phyloP scores from a whole-genome alignment of 1,284 basidiomycete species.

The Cryptococcus sp. region DNA sequence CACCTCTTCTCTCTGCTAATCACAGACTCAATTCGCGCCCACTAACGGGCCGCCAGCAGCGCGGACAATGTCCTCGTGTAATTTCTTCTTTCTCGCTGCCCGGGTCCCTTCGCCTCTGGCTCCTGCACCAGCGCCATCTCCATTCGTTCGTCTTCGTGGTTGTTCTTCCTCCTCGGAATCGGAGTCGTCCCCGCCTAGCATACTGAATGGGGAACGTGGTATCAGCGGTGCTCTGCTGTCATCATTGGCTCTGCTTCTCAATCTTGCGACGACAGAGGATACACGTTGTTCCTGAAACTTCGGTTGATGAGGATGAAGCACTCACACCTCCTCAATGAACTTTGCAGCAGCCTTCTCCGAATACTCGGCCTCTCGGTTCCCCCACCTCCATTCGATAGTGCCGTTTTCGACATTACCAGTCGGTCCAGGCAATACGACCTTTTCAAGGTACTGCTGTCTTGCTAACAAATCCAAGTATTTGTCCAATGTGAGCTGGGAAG shows the following conservation, averaged over 20 bases:
- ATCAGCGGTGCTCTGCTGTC: too few species aligned
- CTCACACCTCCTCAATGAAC: constrained; percentile 50
- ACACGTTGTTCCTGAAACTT: neutral
- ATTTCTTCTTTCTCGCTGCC: constrained; percentile 28
- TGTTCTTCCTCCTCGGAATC: constrained; percentile 29
- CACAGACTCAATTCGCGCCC: constrained; percentile 6
- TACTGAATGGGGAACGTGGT: constrained; percentile 3
- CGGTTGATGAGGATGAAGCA: neutral
- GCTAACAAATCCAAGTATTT: constrained; percentile 47
- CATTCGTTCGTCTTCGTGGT: constrained; percentile 5
- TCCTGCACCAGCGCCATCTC: constrained; percentile 10
- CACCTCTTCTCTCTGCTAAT: too few species aligned
- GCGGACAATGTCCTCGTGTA: constrained; percentile 38
- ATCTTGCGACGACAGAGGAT: neutral
- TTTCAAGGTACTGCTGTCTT: constrained; percentile 49
- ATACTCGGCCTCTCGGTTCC: constrained; percentile 50
- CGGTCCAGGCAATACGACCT: constrained; percentile 29
- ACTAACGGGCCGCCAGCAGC: constrained; percentile 39
- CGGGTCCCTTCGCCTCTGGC: constrained; percentile 7
- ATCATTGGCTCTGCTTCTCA: too few species aligned
- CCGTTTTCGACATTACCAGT: constrained; percentile 14
- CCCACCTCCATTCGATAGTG: constrained; percentile 48
- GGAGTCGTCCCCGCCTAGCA: constrained; percentile 10
- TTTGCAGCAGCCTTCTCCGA: constrained; percentile 44
- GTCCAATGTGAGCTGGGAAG: constrained; percentile 36